These are phyloP conservation scores for Globisporangium orthogonon DNA, from an alignment of 352 stramenopile species.

Conservation along the genomic window DNA sequence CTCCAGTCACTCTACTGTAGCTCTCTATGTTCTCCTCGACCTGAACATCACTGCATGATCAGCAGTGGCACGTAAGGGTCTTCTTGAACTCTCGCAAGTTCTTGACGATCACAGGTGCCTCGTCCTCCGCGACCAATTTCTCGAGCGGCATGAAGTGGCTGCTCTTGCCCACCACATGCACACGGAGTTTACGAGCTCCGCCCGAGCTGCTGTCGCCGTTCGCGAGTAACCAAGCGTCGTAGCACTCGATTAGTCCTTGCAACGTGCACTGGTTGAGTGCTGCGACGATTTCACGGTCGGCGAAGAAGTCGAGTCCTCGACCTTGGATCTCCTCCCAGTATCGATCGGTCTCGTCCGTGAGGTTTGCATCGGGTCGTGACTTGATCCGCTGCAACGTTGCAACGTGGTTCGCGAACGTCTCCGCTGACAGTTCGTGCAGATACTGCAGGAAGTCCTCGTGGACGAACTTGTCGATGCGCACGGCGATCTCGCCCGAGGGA, in stretches of 20 bases:
- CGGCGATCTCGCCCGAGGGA: slow-evolving; percentile 41
- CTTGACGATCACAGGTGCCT: slow-evolving; percentile 48
- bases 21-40: no score
- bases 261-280: slow-evolving; percentile 37
- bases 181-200: slow-evolving; percentile 44
- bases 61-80: slow-evolving; percentile 46
- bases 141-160: slow-evolving; percentile 61
- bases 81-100: slow-evolving; percentile 58
- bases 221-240: slow-evolving; percentile 44
- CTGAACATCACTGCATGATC: background rate
- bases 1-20: no score
- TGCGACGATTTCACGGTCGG: slow-evolving; percentile 35
- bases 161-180: slow-evolving; percentile 67
- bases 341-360: slow-evolving; percentile 49
- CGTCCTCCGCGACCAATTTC: slow-evolving; percentile 35
- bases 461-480: slow-evolving; percentile 61
- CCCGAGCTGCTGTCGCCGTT: background rate
- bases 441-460: slow-evolving; percentile 30
- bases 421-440: slow-evolving; percentile 20
- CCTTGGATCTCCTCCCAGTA: slow-evolving; percentile 76
- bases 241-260: slow-evolving; percentile 33
- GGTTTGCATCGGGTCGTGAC: slow-evolving; percentile 34
- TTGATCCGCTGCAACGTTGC: slow-evolving; percentile 36
- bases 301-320: slow-evolving; percentile 53
- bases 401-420: slow-evolving; percentile 41